Conservation (phyloP, 768 basidiomycete species). For the Russula compacta region DNA sequence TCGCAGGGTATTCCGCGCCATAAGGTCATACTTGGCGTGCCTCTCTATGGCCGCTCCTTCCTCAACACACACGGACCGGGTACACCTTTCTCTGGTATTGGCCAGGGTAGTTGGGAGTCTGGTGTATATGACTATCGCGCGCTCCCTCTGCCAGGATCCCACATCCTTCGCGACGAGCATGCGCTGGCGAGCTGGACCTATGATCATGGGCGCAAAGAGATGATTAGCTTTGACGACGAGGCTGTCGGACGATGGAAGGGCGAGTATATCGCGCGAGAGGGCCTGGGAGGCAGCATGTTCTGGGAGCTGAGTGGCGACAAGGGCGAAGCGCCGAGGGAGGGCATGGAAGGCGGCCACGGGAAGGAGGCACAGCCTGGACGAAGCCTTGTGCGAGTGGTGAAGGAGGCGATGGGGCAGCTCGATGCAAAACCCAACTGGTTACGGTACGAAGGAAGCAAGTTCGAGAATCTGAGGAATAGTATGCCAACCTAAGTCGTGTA, state of each 20-base stretch:
- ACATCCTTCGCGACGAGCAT: conserved; percentile 55
- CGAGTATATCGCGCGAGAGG: conserved; percentile 65
- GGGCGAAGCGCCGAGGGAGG: conserved; percentile 45
- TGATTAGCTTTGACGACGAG: conserved; percentile 77
- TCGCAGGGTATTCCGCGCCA: conserved; percentile 58
- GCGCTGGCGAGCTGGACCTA: conserved; percentile 77
- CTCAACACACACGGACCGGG: conserved; percentile 78
- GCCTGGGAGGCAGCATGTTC: conserved; percentile 88
- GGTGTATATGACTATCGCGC: conserved; percentile 91
- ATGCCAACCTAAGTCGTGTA: conserved; percentile 32
- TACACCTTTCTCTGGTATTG: conserved; percentile 67
- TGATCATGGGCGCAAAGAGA: conserved; percentile 62
- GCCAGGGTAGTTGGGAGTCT: conserved; percentile 84
- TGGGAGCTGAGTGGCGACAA: conserved; percentile 93
- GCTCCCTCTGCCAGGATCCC: conserved; percentile 68
- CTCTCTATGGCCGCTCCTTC: conserved; percentile 91
- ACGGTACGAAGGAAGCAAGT: conserved; percentile 63
- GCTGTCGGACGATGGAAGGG: conserved; percentile 65
- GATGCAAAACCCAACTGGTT: conserved; percentile 63
- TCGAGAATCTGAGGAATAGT: conserved; percentile 69
- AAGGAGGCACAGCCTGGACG: conserved; percentile 63
- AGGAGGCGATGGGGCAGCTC: conserved; percentile 27
- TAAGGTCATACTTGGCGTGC: conserved; percentile 87
- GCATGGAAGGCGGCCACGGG: conserved; percentile 65
- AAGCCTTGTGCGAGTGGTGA: conserved; percentile 68